Base-by-base conservation (phyloP, 2,329 filamentous ascomycete genomes). In the Camillea tinctor region DNA sequence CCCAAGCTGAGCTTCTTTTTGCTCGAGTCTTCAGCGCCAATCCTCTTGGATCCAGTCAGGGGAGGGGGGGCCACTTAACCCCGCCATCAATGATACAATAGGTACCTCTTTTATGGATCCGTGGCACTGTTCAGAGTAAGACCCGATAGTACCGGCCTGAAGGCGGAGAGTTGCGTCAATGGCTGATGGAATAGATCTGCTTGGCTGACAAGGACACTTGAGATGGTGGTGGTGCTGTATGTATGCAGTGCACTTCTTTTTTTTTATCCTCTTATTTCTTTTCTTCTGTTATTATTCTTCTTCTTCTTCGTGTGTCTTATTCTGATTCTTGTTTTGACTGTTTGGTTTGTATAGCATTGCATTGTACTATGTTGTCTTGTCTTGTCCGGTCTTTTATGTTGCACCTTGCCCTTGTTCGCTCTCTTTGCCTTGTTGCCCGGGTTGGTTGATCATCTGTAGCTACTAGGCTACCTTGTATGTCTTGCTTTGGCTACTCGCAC, bases 41-140 rank as follows among this genome's bases (percentile, higher is more conserved):
- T 44, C 36, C 36, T 15, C 36, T 44, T 44, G 36, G 36, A n/a
- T 44, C 36, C 13, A 44, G 52, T 61, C 60, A 63, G 57, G 58
- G 58, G 61, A 61, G 36, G n/a, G 20, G 51, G 51, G 56, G 61
- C 55, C 63, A 63, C 59, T 64, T 53, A 59, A 65, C 63, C 65
- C 65, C 63, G 61, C 65, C 61, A 65, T 64, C 60, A 20, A 56
- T 60, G 57, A 60, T 54, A 60, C 57, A 44, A 44, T 44, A 44
- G 15, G 36, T 44, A n/a, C 17, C 13, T 44, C 36, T 44, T n/a
- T 44, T 44, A 44, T 44, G 36, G 36, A 44, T 4, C 36, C 36
- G 36, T 44, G 36, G 36, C 36, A 44, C 36, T 44, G 36, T 44
- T 7, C 36, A 44, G 20, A 49, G 44, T 5, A 8, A 21, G n/a